phyloP scores from a whole-genome alignment of 192 early-diverging fungal genomes.

The Funneliformis mosseae region DNA sequence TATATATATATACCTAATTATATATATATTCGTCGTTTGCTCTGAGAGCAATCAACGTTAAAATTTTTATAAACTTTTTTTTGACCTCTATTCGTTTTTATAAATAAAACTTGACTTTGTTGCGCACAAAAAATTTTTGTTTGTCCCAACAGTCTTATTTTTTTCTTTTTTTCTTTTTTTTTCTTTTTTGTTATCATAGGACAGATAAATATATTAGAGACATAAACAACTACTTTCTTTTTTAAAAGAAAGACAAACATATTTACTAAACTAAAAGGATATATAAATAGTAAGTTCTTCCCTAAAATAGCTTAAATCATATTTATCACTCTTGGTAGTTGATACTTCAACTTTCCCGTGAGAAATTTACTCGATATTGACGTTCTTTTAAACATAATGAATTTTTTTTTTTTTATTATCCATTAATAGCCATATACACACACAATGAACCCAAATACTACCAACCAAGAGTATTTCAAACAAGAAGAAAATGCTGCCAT shows the following conservation, averaged over 20 bases:
- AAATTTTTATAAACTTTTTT: not conserved
- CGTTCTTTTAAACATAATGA: not conserved
- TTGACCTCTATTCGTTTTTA: not conserved
- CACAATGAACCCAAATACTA: conserved; percentile 21
- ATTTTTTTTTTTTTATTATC: not conserved
- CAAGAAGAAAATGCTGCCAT: conserved; percentile 26
- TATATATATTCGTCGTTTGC: conserved; percentile 21
- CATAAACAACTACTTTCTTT: not conserved
- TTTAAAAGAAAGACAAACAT: not conserved
- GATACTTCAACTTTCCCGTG: not conserved
- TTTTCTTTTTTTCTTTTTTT: not conserved
- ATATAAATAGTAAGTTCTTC: not conserved
- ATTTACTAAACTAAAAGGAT: not conserved
- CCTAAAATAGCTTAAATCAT: no score
- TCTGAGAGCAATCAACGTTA: conserved; percentile 33
- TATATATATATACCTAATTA: not conserved
- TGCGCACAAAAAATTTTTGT: not conserved
- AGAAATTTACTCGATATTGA: not conserved
- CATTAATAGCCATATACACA: not conserved
- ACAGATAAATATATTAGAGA: not conserved
- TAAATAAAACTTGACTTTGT: not conserved
- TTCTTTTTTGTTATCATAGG: not conserved
- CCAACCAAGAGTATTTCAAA: not conserved
- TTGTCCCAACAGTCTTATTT: not conserved
- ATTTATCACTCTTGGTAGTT: no score